A percentile compares a stretch with the other conserved stretches of the same genome.
Evolutionary conservation across 1,284 basidiomycete species (phyloP).

Genomic region (Coriolopsis trogii): DNA sequence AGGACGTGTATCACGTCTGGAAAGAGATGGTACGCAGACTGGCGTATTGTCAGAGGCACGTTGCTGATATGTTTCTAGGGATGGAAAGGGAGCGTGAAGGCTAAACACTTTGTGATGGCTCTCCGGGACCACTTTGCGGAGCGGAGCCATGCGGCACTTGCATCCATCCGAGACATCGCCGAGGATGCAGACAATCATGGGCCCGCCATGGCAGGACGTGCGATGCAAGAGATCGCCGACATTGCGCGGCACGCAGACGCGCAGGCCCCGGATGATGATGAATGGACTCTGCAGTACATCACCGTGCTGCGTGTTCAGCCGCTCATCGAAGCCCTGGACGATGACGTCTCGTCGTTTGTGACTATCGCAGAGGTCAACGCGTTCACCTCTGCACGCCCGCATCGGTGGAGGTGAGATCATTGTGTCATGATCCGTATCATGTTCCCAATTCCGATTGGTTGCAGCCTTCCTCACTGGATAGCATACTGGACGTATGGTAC

Average conservation of each 20-base stretch:
- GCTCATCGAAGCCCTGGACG: slow-evolving; percentile 36
- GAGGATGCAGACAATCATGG: neutral
- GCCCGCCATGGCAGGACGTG: neutral
- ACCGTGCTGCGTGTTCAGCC: slow-evolving; percentile 22
- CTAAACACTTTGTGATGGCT: slow-evolving; percentile 34
- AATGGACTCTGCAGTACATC: slow-evolving; percentile 29
- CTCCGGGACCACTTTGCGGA: slow-evolving; percentile 33
- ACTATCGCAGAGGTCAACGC: slow-evolving; percentile 36
- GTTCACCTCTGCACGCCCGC: slow-evolving; percentile 31
- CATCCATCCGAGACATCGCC: neutral
- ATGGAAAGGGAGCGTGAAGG: slow-evolving; percentile 36
- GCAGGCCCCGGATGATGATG: slow-evolving; percentile 6
- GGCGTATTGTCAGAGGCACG: neutral
- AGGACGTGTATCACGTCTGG: slow-evolving; percentile 33
- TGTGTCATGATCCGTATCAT: slow-evolving; percentile 5
- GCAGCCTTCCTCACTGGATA: slow-evolving; percentile 23
- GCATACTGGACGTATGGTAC: slow-evolving; percentile 25
- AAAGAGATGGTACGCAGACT: slow-evolving; percentile 13
- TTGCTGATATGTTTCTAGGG: slow-evolving; percentile 14
- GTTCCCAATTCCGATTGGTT: too few species aligned
- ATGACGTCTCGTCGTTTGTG: slow-evolving; percentile 36
- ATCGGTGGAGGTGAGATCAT: slow-evolving; percentile 36
- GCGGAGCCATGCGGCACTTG: slow-evolving; percentile 1
- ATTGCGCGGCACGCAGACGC: neutral
- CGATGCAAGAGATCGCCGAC: slow-evolving; percentile 7